These are phyloP conservation scores for Nigrospora sphaerica DNA, from an alignment of 2,329 filamentous ascomycete species.

Conservation along the genomic window DNA sequence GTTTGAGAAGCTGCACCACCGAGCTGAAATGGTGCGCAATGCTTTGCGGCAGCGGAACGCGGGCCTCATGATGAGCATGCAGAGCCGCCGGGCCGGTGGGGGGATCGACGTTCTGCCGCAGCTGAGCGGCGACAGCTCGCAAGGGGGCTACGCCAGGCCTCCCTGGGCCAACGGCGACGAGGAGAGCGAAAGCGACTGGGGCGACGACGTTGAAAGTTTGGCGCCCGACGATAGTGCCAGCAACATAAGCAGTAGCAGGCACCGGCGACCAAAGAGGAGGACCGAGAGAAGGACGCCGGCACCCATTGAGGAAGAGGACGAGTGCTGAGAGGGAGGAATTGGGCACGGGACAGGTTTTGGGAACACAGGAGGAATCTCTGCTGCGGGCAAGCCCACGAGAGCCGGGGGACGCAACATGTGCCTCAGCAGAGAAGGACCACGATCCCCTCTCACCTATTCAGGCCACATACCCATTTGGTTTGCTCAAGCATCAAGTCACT, in stretches of 20 bases:
- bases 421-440: no score
- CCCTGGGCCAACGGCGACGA: constrained; percentile 38
- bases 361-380: no score
- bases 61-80: constrained; percentile 61
- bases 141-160: constrained; percentile 38
- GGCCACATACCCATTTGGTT: no score
- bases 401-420: no score
- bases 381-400: no score
- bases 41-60: constrained; percentile 76
- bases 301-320: constrained; percentile 62
- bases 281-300: constrained; percentile 66
- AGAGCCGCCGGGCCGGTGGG: constrained; percentile 38
- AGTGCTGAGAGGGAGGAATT: constrained; percentile 24
- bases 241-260: constrained; percentile 67
- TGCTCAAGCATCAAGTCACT: no score
- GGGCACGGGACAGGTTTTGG: background rate
- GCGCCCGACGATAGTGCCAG: constrained; percentile 75
- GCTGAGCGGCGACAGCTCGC: constrained; percentile 38
- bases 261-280: constrained; percentile 59
- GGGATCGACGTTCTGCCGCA: constrained; percentile 48
- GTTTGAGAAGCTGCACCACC: constrained; percentile 83
- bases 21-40: constrained; percentile 73
- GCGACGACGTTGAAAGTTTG: constrained; percentile 51
- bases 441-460: no score
- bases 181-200: constrained; percentile 51